Conservation (phyloP, 805 yeast genomes). For the Lachancea thermotolerans region DNA sequence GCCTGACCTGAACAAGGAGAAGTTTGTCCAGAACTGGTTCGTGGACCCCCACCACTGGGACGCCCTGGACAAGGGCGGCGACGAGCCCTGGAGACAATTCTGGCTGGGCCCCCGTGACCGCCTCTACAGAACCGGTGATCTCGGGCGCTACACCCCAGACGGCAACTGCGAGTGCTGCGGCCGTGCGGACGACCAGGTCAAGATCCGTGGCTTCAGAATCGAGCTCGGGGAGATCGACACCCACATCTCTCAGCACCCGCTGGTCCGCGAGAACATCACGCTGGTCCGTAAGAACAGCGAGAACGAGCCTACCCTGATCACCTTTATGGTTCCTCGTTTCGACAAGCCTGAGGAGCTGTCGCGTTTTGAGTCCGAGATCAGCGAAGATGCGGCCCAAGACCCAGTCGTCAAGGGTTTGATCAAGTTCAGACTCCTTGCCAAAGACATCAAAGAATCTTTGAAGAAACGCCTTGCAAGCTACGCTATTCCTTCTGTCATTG, state of each 20-base stretch:
- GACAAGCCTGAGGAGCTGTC: slow-evolving; percentile 42
- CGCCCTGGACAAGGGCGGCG: slow-evolving; percentile 44
- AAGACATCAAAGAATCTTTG: slow-evolving; percentile 73
- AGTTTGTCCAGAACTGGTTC: slow-evolving; percentile 90
- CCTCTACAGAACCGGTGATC: slow-evolving; percentile 92
- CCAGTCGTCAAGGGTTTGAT: slow-evolving; percentile 75
- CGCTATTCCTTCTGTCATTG: slow-evolving; percentile 87
- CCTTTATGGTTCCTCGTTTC: slow-evolving; percentile 83
- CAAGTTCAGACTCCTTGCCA: slow-evolving; percentile 66
- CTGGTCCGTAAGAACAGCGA: slow-evolving; percentile 86
- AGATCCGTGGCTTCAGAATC: slow-evolving; percentile 96
- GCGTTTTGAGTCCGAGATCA: slow-evolving; percentile 38
- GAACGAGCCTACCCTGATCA: slow-evolving; percentile 84
- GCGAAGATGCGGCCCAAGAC: slow-evolving; percentile 40
- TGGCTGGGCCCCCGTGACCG: slow-evolving; percentile 97
- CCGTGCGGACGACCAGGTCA: slow-evolving; percentile 97
- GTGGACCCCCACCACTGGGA: slow-evolving; percentile 60
- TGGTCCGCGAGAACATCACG: slow-evolving; percentile 88
- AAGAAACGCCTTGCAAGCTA: slow-evolving; percentile 86
- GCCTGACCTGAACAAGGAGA: slow-evolving; percentile 81
- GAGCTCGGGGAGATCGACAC: slow-evolving; percentile 98
- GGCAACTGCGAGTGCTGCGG: slow-evolving; percentile 98
- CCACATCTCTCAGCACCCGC: slow-evolving; percentile 87
- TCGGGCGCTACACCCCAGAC: slow-evolving; percentile 93
- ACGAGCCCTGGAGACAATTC: slow-evolving; percentile 59